phyloP scores from a whole-genome alignment of 2,329 filamentous ascomycete species.

The Westerdykella ornata region DNA sequence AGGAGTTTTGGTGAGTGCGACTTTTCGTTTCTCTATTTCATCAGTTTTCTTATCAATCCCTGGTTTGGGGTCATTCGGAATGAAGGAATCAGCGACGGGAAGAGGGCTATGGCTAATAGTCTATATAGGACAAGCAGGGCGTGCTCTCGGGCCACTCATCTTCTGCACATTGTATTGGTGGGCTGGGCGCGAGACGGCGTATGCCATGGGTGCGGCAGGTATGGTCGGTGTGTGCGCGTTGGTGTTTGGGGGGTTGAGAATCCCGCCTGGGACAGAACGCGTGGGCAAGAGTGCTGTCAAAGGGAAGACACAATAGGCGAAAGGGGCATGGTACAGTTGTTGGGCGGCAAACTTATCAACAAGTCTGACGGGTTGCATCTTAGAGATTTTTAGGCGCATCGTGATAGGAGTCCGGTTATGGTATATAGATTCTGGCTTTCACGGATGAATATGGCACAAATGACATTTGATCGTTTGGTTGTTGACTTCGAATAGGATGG shows the following conservation, averaged over 20 bases:
- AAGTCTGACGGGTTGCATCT: no score
- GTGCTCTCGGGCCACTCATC: conserved; percentile 76
- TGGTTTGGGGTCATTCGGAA: background rate
- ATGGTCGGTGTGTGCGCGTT: conserved; percentile 67
- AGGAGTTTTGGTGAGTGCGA: conserved; percentile 51
- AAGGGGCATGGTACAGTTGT: no score
- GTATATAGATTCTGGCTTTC: no score
- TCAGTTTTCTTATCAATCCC: background rate
- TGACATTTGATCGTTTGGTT: no score
- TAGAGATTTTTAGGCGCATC: no score
- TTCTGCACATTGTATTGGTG: conserved; percentile 99
- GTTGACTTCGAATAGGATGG: no score
- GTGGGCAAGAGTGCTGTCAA: conserved; percentile 12
- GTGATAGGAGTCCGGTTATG: no score
- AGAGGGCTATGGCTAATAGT: conserved; percentile 9
- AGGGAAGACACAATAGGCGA: no score
- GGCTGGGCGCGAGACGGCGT: conserved; percentile 83
- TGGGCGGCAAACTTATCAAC: no score
- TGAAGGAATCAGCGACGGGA: background rate
- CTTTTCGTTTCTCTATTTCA: background rate
- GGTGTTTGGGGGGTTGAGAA: conserved; percentile 65
- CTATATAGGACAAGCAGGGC: conserved; percentile 69
- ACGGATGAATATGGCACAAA: no score
- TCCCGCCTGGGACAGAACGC: conserved; percentile 46
- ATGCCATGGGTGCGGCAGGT: conserved; percentile 69